phyloP scores from a whole-genome alignment of 2,329 filamentous ascomycete genomes.

The Chaetomium globosum region DNA sequence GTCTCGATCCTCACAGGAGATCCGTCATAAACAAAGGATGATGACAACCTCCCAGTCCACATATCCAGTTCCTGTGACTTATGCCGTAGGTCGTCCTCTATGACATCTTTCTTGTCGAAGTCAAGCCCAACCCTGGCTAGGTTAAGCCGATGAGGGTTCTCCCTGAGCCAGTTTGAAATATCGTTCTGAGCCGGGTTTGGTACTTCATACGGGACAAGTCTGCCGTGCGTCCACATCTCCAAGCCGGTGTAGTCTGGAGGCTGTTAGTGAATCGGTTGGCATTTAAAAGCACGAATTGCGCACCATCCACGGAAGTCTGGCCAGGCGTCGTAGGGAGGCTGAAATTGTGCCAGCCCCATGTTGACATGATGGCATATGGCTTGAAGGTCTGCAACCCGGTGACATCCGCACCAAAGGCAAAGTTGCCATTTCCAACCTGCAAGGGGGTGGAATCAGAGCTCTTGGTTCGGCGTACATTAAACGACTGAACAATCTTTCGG shows the following conservation, averaged over 20 bases:
- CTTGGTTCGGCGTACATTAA: conserved; percentile 53
- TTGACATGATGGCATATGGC: conserved; percentile 52
- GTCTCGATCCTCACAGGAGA: conserved; percentile 48
- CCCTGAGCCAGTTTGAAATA: conserved; percentile 49
- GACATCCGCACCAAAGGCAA: conserved; percentile 52
- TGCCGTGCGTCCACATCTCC: conserved; percentile 50
- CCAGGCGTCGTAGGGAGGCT: conserved; percentile 47
- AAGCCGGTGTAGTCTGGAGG: conserved; percentile 45
- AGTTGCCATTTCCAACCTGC: conserved; percentile 54
- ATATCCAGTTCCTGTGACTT: conserved; percentile 52
- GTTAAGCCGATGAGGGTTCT: conserved; percentile 57
- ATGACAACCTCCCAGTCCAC: conserved; percentile 51
- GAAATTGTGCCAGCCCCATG: conserved; percentile 56
- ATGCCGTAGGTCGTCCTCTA: conserved; percentile 45
- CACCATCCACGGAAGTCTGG: conserved; percentile 44
- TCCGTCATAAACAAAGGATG: conserved; percentile 49
- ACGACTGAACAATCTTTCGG: conserved; percentile 44
- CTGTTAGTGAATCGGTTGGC: conserved; percentile 2
- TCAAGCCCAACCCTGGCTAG: conserved; percentile 52
- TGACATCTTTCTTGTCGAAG: conserved; percentile 46
- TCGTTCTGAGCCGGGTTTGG: conserved; percentile 47
- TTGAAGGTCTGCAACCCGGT: conserved; percentile 53
- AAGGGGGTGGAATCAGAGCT: conserved; percentile 56
- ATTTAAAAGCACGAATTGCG: conserved; percentile 13
- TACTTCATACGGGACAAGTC: conserved; percentile 48